Percentiles rank a stretch among this genome's conserved stretches.
phyloP scores from a whole-genome alignment of 352 stramenopile species.

The Discostella stelligera region DNA sequence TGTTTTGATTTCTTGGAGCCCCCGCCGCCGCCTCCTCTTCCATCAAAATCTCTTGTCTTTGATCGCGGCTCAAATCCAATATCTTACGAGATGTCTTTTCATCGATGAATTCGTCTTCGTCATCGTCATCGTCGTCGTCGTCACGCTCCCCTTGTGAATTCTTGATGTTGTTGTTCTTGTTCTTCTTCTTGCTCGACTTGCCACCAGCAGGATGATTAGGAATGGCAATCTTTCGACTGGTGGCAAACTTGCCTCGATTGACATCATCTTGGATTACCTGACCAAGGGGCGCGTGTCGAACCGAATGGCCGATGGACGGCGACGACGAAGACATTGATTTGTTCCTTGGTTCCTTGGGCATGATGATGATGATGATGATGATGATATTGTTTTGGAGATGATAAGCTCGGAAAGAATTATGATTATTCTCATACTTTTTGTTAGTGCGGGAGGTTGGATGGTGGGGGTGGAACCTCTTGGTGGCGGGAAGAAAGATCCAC shows the following conservation, averaged over 20 bases:
- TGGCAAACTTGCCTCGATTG: conserved; percentile 68
- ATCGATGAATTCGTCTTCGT: conserved; percentile 64
- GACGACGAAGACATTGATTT: conserved; percentile 32
- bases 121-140: conserved; percentile 27
- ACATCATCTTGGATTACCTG: conserved; percentile 77
- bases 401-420: no score
- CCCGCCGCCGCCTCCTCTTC: conserved; percentile 39
- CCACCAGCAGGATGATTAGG: no score
- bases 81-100: conserved; percentile 72
- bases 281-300: conserved; percentile 72
- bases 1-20: not conserved
- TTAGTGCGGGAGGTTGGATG: not conserved
- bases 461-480: not conserved
- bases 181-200: conserved; percentile 48
- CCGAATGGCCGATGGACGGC: conserved; percentile 16
- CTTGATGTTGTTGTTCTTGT: conserved; percentile 69
- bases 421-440: no score
- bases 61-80: conserved; percentile 73
- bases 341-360: conserved; percentile 61
- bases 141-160: conserved; percentile 58
- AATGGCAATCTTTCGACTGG: conserved; percentile 31
- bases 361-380: conserved; percentile 21
- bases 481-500: not conserved
- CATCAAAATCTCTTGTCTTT: conserved; percentile 74
- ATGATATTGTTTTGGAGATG: no score